Base-by-base conservation (phyloP, 208 protist species). In the Angomonas ambiguus region DNA sequence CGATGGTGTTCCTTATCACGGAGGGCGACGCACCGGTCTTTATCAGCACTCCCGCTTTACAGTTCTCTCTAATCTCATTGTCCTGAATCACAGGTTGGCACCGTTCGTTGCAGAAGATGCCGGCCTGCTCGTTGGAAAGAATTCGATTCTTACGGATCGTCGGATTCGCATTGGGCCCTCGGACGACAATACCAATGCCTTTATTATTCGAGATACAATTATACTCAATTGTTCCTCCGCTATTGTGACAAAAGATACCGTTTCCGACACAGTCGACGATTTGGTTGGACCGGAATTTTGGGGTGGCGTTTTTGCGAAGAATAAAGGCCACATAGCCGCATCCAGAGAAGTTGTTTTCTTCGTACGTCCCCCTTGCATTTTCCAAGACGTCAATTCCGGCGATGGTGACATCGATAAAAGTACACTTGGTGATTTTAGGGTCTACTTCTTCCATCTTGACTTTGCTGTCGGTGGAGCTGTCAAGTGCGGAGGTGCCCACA, bases 161-260 rank as follows among this genome's bases (percentile, higher is more conserved):
- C 49, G 88, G 74, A 20, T 69, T 61, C 28, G 80, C 77, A 0
- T 71, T 48, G 0, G 74, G 34, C 4, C 88, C 88, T 24, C 90
- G 89, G 25, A 88, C 71, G 27, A 96, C 88, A 22, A 96, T 76
- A 33, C 91, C 91, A 34, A 83, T 92, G 8, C 91, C 88, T 11
- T 71, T 72, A 62, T 94, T 94, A 30, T 85, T 74, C 24, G 74
- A 75, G 57, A 96, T 89, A 48, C 80, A 71, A 73, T 94, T 96
- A 63, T 83, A 69, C 72, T 94, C 83, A 16, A 96, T 82, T 20
- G 79, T 64, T 41, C 88, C 88, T 22, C 57, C 70, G 16, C 74
- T 73, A 65, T 96, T 86, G 41, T 94, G 87, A 67, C 83, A 93
- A 62, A 93, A 92, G 55, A 96, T 87, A 64, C 88, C 91, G 11